These are phyloP conservation scores for Cydonia oblonga DNA, from an alignment of 331 rosid genomes.

Conservation along the genomic window DNA sequence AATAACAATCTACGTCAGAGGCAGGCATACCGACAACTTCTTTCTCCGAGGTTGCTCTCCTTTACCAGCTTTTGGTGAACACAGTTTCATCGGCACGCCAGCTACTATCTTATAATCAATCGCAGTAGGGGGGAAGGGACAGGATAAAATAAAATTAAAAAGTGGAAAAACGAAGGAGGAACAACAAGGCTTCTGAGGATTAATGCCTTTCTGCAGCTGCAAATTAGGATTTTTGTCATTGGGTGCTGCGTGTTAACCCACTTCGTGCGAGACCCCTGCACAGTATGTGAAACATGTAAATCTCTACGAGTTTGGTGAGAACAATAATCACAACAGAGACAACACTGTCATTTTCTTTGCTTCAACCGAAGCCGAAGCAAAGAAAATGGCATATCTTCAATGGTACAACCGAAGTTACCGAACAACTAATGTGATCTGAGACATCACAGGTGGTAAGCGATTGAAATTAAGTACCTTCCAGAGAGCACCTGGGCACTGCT, in stretches of 20 bases:
- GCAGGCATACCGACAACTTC: slow-evolving; percentile 64
- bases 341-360: too few species aligned
- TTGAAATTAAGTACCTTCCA: slow-evolving; percentile 53
- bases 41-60: slow-evolving; percentile 22
- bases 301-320: neutral
- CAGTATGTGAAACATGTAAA: slow-evolving; percentile 17
- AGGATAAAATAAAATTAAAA: neutral
- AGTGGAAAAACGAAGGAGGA: slow-evolving; percentile 19
- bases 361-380: too few species aligned
- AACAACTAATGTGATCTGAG: neutral
- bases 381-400: too few species aligned
- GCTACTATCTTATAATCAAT: slow-evolving; percentile 60
- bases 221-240: slow-evolving; percentile 41
- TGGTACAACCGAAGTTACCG: neutral
- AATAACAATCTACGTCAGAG: slow-evolving; percentile 74
- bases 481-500: slow-evolving; percentile 80
- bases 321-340: neutral
- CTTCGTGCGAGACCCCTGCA: slow-evolving; percentile 74
- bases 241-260: slow-evolving; percentile 96
- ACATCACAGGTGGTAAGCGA: slow-evolving; percentile 4
- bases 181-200: slow-evolving; percentile 25
- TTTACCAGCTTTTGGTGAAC: slow-evolving; percentile 25
- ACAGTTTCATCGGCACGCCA: slow-evolving; percentile 39
- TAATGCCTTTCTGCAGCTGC: slow-evolving; percentile 22
- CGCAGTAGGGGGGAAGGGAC: slow-evolving; percentile 13